A percentile compares a stretch with the other conserved stretches of the same genome.
Conservation (phyloP, 352 stramenopile genomes). For the Globisporangium acanthophoron region DNA sequence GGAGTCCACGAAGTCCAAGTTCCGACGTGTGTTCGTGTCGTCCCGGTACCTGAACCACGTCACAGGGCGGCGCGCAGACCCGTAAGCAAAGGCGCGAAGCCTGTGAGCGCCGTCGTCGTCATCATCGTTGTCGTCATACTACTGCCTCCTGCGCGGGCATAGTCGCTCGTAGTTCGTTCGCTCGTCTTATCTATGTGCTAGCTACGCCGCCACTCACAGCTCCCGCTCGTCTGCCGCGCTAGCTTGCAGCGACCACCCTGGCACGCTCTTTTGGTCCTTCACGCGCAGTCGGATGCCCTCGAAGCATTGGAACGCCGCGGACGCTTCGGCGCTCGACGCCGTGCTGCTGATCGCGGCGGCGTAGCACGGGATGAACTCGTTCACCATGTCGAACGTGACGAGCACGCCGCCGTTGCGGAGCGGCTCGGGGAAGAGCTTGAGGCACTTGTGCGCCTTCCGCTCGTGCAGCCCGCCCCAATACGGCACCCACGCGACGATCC, state of each 20-base stretch:
- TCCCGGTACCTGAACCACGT: slow-evolving; percentile 39
- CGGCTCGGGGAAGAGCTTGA: slow-evolving; percentile 49
- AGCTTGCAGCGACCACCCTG: slow-evolving; percentile 66
- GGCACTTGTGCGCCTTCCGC: slow-evolving; percentile 26
- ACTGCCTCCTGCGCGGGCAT: background rate
- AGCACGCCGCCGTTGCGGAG: slow-evolving; percentile 67
- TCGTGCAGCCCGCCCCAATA: slow-evolving; percentile 69
- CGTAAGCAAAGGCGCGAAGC: slow-evolving; percentile 4
- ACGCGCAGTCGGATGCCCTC: slow-evolving; percentile 67
- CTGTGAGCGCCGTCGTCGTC: background rate
- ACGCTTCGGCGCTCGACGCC: slow-evolving; percentile 15
- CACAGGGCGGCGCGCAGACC: slow-evolving; percentile 14
- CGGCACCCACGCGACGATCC: slow-evolving; percentile 57
- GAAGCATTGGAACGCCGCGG: slow-evolving; percentile 59
- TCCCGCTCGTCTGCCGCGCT: slow-evolving; percentile 21
- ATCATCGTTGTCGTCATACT: background rate
- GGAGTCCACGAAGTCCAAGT: slow-evolving; percentile 10
- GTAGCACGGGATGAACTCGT: slow-evolving; percentile 80
- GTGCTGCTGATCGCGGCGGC: slow-evolving; percentile 9
- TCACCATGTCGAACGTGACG: slow-evolving; percentile 60
- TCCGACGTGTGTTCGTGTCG: slow-evolving; percentile 39
- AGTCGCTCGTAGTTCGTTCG: too few relatives aligned
- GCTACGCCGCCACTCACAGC: slow-evolving; percentile 18
- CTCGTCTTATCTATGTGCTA: background rate
- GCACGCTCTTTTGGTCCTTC: slow-evolving; percentile 79